Conservation (phyloP, 192 early-diverging fungal species). For the Coemansia sp. region DNA sequence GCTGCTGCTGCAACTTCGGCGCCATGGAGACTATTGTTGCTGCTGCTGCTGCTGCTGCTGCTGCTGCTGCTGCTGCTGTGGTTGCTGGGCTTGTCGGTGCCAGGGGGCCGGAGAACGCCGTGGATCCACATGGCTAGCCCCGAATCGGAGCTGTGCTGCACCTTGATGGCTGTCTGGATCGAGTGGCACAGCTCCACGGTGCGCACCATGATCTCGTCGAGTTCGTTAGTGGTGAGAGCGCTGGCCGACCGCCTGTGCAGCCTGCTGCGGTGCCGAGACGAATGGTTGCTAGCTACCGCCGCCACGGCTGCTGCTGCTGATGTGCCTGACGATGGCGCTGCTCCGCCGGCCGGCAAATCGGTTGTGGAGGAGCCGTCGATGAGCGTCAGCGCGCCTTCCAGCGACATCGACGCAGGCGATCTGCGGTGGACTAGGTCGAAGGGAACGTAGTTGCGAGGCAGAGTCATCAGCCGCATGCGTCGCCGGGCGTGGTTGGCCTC, state of each 20-base stretch:
- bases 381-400: conserved; percentile 45
- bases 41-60: too few species aligned
- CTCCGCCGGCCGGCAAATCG: background rate
- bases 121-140: conserved; percentile 37
- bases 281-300: background rate
- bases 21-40: too few species aligned
- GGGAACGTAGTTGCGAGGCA: conserved; percentile 23
- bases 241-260: conserved; percentile 43
- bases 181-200: conserved; percentile 52
- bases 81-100: background rate
- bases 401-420: conserved; percentile 32
- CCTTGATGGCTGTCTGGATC: conserved; percentile 41
- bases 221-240: conserved; percentile 35
- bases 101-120: background rate
- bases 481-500: background rate
- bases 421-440: conserved; percentile 36
- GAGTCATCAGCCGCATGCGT: conserved; percentile 25
- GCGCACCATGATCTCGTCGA: conserved; percentile 53
- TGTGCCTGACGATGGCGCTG: background rate
- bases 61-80: too few species aligned
- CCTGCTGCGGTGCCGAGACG: conserved; percentile 18
- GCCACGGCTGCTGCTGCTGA: background rate
- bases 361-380: conserved; percentile 27
- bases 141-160: conserved; percentile 35
- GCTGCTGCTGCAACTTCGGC: background rate